phyloP scores from a whole-genome alignment of 208 protist genomes.

The Wallacemonas sp. region DNA sequence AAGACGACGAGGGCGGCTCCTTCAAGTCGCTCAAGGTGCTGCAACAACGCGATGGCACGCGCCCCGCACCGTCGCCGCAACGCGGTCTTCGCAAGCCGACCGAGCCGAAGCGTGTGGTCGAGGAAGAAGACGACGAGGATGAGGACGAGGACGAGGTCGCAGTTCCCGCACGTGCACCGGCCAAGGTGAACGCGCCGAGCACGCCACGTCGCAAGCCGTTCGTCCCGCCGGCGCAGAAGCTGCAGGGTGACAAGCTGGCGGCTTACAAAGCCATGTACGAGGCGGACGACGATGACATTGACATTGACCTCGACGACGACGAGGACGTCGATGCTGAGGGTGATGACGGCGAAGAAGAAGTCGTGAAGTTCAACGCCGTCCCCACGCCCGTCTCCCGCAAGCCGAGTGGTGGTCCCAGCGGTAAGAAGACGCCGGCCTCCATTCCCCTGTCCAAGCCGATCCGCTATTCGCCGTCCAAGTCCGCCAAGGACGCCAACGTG shows the following conservation, averaged over 20 bases:
- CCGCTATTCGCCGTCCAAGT: not conserved
- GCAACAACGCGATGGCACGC: slow-evolving; percentile 7
- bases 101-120: not conserved
- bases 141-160: too few relatives aligned
- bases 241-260: not conserved
- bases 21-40: too few relatives aligned
- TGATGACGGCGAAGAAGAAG: slow-evolving; percentile 9
- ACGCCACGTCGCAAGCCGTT: not conserved
- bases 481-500: not conserved
- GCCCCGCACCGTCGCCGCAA: not conserved
- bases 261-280: slow-evolving; percentile 19
- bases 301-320: slow-evolving; percentile 14
- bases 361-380: too few relatives aligned
- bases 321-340: not conserved
- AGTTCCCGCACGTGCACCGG: not conserved
- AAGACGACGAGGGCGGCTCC: slow-evolving; percentile 13
- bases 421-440: not conserved
- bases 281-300: slow-evolving; percentile 18
- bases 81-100: not conserved
- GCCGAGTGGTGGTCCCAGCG: not conserved
- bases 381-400: too few relatives aligned
- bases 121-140: slow-evolving; percentile 14
- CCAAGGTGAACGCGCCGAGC: not conserved
- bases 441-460: slow-evolving; percentile 8
- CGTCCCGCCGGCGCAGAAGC: not conserved